Base-by-base conservation (phyloP, 306 rosid species). In the Begonia masoniana region DNA sequence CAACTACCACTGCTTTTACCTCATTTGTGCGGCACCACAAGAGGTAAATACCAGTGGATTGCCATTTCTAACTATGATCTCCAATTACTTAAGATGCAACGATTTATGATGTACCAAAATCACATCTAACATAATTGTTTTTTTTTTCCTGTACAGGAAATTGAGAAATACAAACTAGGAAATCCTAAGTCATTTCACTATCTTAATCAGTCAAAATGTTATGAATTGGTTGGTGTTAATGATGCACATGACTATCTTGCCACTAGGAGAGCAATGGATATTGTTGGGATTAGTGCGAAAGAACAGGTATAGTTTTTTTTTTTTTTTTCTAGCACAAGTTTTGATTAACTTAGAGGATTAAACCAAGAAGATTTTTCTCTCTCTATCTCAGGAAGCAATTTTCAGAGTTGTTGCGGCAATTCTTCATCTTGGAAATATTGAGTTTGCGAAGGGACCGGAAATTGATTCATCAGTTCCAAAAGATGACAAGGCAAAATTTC, bases 21-120 rank as follows among this genome's bases (percentile, higher is more conserved):
- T 86, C 69, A 92, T 92, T 65, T 92, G 96, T 85, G 87, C 95
- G 71, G 99, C 99, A 64, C 99, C 99, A 46, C 96, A 79, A 57
- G 99, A 92, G 96, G 99, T 87, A 73, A 55, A 58, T 55, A 55
- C 21, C 4, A 64, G 64, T 65, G 56, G 54, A 60, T 52, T 45
- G 14, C 41, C 65, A 43, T 49, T 31, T 49, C 52, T 23, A 13
- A 43, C 57, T 47, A 39, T 45, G 21, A 63, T 56, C 41, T 58
- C 54, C 47, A 50, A 47, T 52, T 52, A 24, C 39, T 45, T 67
- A 13, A 26, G 46, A 59, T 31, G 19, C 48, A 31, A 3, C 2
- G 0, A 31, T 54, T 51, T 47, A 56, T 47, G 43, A 13, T 43
- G 12, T 10, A 45, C 1, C 6, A 45, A 10, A 10, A 3, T 45